Evolutionary conservation across 495 filamentous ascomycete species (phyloP).

Genomic region (Mycothermus thermophilus): DNA sequence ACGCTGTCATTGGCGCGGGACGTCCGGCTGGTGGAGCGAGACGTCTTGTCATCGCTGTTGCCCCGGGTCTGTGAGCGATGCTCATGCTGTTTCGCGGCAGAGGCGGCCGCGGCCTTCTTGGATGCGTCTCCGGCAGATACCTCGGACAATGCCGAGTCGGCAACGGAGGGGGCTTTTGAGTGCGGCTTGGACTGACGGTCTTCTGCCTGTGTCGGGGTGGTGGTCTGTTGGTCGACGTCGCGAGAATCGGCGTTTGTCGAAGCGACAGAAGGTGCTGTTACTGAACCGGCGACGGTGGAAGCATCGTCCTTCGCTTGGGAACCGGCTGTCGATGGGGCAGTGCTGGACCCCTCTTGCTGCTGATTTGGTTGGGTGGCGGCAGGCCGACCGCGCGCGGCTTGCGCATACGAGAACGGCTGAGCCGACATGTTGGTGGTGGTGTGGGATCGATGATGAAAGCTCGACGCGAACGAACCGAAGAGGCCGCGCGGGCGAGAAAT

Average conservation of each 20-base stretch:
- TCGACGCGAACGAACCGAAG: neutral
- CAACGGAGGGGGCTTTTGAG: constrained; percentile 10
- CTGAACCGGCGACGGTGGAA: constrained; percentile 28
- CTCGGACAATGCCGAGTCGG: constrained; percentile 13
- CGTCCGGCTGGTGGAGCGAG: constrained; percentile 20
- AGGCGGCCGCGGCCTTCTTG: constrained; percentile 7
- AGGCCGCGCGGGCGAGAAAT: neutral
- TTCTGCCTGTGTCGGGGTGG: constrained; percentile 12
- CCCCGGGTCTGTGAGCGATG: constrained; percentile 2
- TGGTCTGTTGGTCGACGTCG: constrained; percentile 20
- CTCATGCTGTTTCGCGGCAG: no score
- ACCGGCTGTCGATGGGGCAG: constrained; percentile 50
- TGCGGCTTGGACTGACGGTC: constrained; percentile 11
- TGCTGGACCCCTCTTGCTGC: constrained; percentile 42
- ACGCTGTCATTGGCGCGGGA: constrained; percentile 26
- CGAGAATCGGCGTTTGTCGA: constrained; percentile 42
- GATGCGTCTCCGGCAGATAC: constrained; percentile 15
- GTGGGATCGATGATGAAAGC: neutral
- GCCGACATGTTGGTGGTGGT: constrained; percentile 19
- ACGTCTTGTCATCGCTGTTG: constrained; percentile 13
- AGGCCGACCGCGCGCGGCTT: constrained; percentile 78
- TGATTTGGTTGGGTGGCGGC: constrained; percentile 46
- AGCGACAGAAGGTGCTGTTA: constrained; percentile 39
- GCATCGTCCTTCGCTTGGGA: constrained; percentile 51
- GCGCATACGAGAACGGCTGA: constrained; percentile 76